phyloP scores from a whole-genome alignment of 2,329 filamentous ascomycete species.

The Nemania sp. region DNA sequence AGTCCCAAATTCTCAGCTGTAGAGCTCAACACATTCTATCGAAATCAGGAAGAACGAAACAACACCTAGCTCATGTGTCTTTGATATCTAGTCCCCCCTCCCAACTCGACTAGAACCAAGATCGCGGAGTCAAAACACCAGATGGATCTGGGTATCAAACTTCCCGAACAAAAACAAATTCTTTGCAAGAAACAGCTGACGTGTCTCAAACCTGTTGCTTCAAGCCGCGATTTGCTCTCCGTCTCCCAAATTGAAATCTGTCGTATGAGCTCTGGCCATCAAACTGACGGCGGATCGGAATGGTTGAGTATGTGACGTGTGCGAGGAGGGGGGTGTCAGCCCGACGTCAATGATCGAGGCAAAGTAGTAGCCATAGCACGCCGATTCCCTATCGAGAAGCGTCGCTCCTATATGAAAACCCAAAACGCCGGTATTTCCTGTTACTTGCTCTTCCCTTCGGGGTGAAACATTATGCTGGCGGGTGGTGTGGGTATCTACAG shows the following conservation, averaged over 20 bases:
- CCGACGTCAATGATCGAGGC: conserved; percentile 31
- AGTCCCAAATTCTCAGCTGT: conserved; percentile 26
- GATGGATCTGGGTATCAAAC: conserved; percentile 26
- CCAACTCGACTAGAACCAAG: conserved; percentile 31
- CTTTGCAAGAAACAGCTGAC: conserved; percentile 24
- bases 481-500: conserved; percentile 50
- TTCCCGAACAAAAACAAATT: conserved; percentile 17
- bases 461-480: conserved; percentile 32
- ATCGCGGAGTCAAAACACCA: conserved; percentile 20
- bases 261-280: conserved; percentile 2
- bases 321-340: conserved; percentile 22
- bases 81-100: conserved; percentile 24
- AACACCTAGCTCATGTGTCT: conserved; percentile 13
- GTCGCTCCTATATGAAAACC: conserved; percentile 40
- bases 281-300: conserved; percentile 14
- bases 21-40: conserved; percentile 27
- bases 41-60: conserved; percentile 18
- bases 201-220: conserved; percentile 27
- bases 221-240: conserved; percentile 6
- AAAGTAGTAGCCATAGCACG: conserved; percentile 33
- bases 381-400: conserved; percentile 33
- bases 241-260: conserved; percentile 22
- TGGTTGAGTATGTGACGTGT: conserved; percentile 20
- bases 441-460: conserved; percentile 35
- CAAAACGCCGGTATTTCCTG: conserved; percentile 38